These are phyloP conservation scores for Selenicereus undatus DNA, from an alignment of 148 eudicot species.

Conservation along the genomic window DNA sequence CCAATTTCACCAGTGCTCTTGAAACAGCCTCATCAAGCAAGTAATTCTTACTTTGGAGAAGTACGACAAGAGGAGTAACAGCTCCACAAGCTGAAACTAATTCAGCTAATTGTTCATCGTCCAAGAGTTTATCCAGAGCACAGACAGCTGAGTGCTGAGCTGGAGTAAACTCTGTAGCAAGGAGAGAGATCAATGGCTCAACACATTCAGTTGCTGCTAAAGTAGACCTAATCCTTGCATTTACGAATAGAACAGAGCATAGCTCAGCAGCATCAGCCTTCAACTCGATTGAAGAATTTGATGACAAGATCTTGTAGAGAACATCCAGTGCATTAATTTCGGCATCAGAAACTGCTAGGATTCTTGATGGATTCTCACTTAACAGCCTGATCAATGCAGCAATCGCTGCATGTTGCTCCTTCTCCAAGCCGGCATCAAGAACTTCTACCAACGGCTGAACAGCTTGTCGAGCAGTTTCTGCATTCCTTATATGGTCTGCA, in stretches of 20 bases:
- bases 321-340: slow-evolving; percentile 96
- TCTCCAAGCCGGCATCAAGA: slow-evolving; percentile 79
- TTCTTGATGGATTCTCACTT: slow-evolving; percentile 84
- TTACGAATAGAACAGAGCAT: slow-evolving; percentile 83
- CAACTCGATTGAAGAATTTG: slow-evolving; percentile 78
- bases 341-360: slow-evolving; percentile 84
- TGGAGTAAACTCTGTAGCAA: slow-evolving; percentile 70
- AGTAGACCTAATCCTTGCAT: slow-evolving; percentile 85
- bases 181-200: slow-evolving; percentile 89
- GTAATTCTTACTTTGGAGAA: slow-evolving; percentile 71
- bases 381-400: slow-evolving; percentile 83
- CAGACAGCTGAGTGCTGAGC: slow-evolving; percentile 85
- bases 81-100: slow-evolving; percentile 91
- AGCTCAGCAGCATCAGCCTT: slow-evolving; percentile 95
- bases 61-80: slow-evolving; percentile 86
- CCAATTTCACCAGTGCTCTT: slow-evolving; percentile 93
- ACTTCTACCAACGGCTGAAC: slow-evolving; percentile 96
- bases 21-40: slow-evolving; percentile 90
- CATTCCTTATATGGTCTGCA: slow-evolving; percentile 92
- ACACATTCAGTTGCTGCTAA: slow-evolving; percentile 88
- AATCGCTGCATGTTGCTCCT: slow-evolving; percentile 96
- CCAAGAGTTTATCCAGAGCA: slow-evolving; percentile 87
- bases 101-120: slow-evolving; percentile 88
- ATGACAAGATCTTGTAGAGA: slow-evolving; percentile 83
- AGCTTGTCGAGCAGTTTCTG: slow-evolving; percentile 89